Percentiles rank a stretch among this genome's conserved stretches.
phyloP scores from a whole-genome alignment of 768 basidiomycete genomes.

The Lactifluus rugatus region DNA sequence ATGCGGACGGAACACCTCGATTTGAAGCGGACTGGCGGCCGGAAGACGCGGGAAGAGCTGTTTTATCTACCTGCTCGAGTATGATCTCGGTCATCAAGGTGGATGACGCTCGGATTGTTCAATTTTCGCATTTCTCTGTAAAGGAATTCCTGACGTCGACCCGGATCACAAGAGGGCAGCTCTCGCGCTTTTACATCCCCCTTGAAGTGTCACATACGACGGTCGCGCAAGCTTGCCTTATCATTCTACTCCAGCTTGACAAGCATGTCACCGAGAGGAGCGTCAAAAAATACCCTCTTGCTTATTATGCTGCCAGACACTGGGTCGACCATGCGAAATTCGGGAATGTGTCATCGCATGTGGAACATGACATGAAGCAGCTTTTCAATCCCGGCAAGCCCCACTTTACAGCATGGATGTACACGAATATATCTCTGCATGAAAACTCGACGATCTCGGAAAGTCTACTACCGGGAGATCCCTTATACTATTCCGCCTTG shows the following conservation, averaged over 20 bases:
- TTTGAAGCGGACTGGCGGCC: not conserved
- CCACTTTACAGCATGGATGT: not conserved
- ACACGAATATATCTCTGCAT: too few relatives aligned
- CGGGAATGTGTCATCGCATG: not conserved
- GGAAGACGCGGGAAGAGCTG: not conserved
- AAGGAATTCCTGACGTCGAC: not conserved
- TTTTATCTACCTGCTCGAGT: not conserved
- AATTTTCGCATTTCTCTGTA: conserved; percentile 1
- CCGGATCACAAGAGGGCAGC: not conserved
- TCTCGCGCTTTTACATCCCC: not conserved
- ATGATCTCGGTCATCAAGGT: not conserved
- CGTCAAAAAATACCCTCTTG: not conserved
- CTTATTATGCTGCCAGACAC: not conserved
- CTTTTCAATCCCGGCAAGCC: not conserved
- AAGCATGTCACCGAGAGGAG: not conserved
- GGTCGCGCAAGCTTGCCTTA: not conserved
- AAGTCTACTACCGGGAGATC: not conserved
- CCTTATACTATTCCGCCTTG: not conserved
- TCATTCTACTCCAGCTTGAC: not conserved
- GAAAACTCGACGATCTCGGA: too few relatives aligned
- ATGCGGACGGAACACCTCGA: not conserved
- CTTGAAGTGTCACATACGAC: not conserved
- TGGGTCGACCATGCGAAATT: not conserved
- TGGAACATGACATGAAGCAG: not conserved
- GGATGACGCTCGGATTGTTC: not conserved